Evolutionary conservation across 805 yeast genomes (phyloP), one percentile per base, ranked within the genome.

Genomic region (Ogataea corticis): DNA sequence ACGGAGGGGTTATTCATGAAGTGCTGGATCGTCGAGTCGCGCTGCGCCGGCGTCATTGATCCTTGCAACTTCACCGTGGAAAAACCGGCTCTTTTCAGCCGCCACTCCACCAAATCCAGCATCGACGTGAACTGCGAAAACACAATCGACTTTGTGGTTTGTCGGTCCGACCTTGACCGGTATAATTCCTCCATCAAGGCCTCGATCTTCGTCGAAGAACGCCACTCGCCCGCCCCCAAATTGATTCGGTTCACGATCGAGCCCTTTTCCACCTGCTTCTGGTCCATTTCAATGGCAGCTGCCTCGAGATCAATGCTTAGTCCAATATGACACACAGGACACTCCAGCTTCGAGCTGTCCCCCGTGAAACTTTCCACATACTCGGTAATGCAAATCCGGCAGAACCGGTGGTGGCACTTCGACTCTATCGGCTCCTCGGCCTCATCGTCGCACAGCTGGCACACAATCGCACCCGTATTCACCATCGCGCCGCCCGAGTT

Each of bases 371-470:
- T 82, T 52, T 91, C 97, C 38, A 85, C 80, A 59, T 94, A 94
- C 65, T 95, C 99, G 46, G 77, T 81, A 46, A 94, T 80, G 63
- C 99, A 94, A 73, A 94, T 73, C 23, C 99, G 78, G 63, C 99
- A 94, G 62, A 94, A 94, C 50, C 79, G 79, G 62, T 94, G 99
- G 55, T 87, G 96, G 65, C 99, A 94, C 61, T 85, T 87, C 2
- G 96, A 85, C 64, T 87, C 91, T 38, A 94, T 90, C 0, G 99
- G 96, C 49, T 94, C 99, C 65, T 94, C 98, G 0, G 98, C 97
- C 66, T 91, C 97, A 61, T 94, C 99, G 55, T 91, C 98, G 67
- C 99, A 94, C 18, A 94, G 63, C 54, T 88, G 95, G 62, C 99
- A 94, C 33, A 94, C 84, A 10, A 90, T 79, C 1, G 80, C 80